Evolutionary conservation across 257 asterid genomes (phyloP), one percentile per base, ranked within the genome.

Genomic region (Gynochthodes officinalis): DNA sequence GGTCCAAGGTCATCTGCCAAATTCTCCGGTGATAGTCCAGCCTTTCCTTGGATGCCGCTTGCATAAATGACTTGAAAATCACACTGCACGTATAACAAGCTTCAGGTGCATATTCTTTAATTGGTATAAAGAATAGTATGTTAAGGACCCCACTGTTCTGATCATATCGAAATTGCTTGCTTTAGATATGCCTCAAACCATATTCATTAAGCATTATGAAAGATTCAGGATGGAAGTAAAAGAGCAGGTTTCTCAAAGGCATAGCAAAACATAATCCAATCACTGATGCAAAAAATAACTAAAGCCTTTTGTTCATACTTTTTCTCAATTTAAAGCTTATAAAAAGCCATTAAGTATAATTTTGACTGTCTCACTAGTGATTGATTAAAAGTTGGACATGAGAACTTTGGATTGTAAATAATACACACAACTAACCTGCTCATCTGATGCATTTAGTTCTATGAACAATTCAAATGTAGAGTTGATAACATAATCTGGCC

Each of bases 51-150:
- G 86, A 95, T 84, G 78, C 99, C 99, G 72, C 99, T 92, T 8
- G 99, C 98, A 70, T 92, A 95, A 73, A 95, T 89, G 76, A 87
- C 97, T 88, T 95, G 98, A 80, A 95, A 95, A 87, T 95, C 99
- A 85, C 99, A 95, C 99, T 95, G 92, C 81, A 84, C 35, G 30
- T n/a, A 70, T 58, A 74, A 64, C 67, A 50, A 62, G 58, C 59
- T 42, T 39, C 15, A 72, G 49, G 33, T 53, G n/a, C 37, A 39
- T 21, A 27, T 50, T 48, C 69, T 49, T n/a, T 21, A 68, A 42
- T 50, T 1, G 8, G 58, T 27, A 69, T 18, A 69, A 32, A 69
- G 40, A 62, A 28, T 28, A 35, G 52, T 14, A 33, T 46, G 25
- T 5, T 23, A 12, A n/a, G 49, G 2, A 40, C 21, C 42, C 16